Conservation (phyloP, 768 basidiomycete species). For the Cubamyces lactineus region DNA sequence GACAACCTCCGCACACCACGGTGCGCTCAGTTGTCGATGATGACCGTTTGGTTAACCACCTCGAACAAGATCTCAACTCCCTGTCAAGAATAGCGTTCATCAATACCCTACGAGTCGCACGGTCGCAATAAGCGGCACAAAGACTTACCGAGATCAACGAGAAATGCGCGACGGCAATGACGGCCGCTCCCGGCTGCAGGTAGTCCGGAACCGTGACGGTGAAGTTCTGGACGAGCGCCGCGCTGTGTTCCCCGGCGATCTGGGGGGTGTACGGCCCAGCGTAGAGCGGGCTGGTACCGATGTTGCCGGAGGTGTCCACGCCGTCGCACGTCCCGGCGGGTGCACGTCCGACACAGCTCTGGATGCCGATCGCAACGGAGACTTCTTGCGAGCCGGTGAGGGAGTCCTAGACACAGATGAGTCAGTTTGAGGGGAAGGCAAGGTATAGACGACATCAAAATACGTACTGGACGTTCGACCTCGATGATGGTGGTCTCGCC, state of each 20-base stretch:
- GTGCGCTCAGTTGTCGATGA: background rate
- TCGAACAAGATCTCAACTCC: background rate
- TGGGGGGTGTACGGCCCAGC: constrained; percentile 31
- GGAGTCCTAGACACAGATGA: constrained; percentile 27
- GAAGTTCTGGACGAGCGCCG: constrained; percentile 30
- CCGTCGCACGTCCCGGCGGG: constrained; percentile 21
- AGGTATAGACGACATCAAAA: background rate
- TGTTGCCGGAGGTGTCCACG: constrained; percentile 16
- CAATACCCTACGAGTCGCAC: constrained; percentile 30
- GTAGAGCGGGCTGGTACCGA: constrained; percentile 35
- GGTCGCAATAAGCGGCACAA: constrained; percentile 18
- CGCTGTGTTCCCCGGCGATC: background rate
- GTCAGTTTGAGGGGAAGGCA: background rate
- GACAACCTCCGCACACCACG: background rate
- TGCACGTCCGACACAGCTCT: constrained; percentile 28
- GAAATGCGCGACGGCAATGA: constrained; percentile 27
- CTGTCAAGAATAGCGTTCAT: background rate
- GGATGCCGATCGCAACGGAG: constrained; percentile 37
- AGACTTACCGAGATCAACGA: constrained; percentile 24
- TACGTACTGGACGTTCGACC: constrained; percentile 39
- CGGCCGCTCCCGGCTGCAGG: constrained; percentile 15
- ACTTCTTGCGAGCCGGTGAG: constrained; percentile 38
- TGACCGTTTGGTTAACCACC: background rate
- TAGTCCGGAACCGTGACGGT: constrained; percentile 28
- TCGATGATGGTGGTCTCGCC: constrained; percentile 37